Conservation (phyloP, 192 early-diverging fungal species). For the Neocallimastix lanati region DNA sequence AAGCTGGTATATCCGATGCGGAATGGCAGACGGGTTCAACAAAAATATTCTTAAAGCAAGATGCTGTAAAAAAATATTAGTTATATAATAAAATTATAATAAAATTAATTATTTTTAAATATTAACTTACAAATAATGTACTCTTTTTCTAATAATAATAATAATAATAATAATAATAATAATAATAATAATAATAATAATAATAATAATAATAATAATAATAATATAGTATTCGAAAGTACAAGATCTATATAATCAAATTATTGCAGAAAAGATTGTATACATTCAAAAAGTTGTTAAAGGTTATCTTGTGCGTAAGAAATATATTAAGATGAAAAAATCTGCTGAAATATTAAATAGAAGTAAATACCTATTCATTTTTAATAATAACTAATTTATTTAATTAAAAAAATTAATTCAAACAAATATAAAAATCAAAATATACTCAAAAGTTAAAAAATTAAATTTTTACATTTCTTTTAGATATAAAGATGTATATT, state of each 20-base stretch:
- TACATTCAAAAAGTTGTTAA: slow-evolving; percentile 18
- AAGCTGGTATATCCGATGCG: slow-evolving; percentile 4
- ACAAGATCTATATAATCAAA: slow-evolving; percentile 9
- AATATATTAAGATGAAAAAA: slow-evolving; percentile 13
- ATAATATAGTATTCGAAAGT: slow-evolving; percentile 7
- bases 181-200: neutral
- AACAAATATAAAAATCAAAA: no score
- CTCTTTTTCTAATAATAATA: no score
- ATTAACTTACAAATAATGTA: no score
- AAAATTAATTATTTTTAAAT: neutral
- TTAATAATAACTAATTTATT: neutral
- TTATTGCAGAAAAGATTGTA: slow-evolving; percentile 17
- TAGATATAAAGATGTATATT: slow-evolving; percentile 17
- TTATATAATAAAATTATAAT: neutral
- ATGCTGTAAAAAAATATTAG: slow-evolving; percentile 8
- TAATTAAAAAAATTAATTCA: neutral
- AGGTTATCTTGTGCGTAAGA: slow-evolving; percentile 16
- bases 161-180: no score
- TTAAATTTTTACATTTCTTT: no score
- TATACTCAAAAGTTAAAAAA: no score
- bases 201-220: no score
- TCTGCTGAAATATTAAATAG: slow-evolving; percentile 15
- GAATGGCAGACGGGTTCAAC: slow-evolving; percentile 26
- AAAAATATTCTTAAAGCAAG: slow-evolving; percentile 24
- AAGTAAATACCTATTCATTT: no score